Evolutionary conservation across 768 basidiomycete genomes (phyloP), one percentile per base, ranked within the genome.

Genomic region (Coprinopsis sp.): DNA sequence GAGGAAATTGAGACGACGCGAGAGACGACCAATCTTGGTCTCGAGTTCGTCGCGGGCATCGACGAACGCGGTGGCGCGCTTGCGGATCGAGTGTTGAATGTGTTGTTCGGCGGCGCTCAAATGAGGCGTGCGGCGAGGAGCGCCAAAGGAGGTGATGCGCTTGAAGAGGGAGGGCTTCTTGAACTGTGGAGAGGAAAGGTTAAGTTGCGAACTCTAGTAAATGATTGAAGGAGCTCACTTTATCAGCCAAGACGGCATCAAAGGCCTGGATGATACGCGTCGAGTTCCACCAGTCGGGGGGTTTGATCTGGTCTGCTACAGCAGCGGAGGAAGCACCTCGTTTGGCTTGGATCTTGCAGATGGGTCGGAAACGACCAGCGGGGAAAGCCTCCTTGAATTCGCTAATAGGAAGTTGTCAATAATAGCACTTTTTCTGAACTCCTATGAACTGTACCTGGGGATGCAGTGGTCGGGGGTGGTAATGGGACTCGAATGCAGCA

Each of bases 341-440:
- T 66, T 90, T 91, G 5, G 89, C 84, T 56, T 88, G 86, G 49
- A 94, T 91, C 62, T 89, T 89, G 72, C 91, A 93, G 29, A 93
- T 80, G 8, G 91, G 91, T 13, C 92, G 73, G 73, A 96, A 93
- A 29, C 88, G 76, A 27, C 92, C 91, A 2, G 89, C 90, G 6
- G 93, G 93, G 68, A 93, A 96, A 2, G 92, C 89, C 58, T 95
- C 88, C 61, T 93, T 94, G 71, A 94, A 91, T 65, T 95, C 93
- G 53, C 90, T 89, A 51, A 18, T 29, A 57, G 31, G 54, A 28
- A 36, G 12, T n/a, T 14, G n/a, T 51, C 14, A 46, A 24, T 51
- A n/a, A n/a, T n/a, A n/a, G n/a, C n/a, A n/a, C n/a, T n/a, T n/a
- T n/a, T n/a, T n/a, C n/a, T n/a, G n/a, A n/a, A n/a, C n/a, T n/a